A percentile compares a stretch with the other conserved stretches of the same genome.
Evolutionary conservation across 1,139 yeast species (phyloP).

Genomic region (Scheffersomyces cryptocercus): DNA sequence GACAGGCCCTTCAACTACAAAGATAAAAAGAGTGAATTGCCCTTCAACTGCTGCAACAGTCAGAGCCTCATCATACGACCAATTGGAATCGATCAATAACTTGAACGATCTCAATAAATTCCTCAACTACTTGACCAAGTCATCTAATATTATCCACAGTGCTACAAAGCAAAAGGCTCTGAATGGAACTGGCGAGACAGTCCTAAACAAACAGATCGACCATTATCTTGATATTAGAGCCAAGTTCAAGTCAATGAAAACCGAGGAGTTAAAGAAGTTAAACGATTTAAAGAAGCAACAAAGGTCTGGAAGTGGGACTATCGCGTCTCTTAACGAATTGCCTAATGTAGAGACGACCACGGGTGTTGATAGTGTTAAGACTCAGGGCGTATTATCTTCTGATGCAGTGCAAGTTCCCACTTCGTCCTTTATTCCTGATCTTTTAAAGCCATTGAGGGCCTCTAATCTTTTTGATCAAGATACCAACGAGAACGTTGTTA

Average conservation of each 20-base stretch:
- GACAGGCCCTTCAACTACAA: slow-evolving; percentile 6
- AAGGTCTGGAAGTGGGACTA: too few species aligned
- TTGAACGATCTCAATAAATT: slow-evolving; percentile 46
- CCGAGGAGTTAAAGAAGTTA: slow-evolving; percentile 15
- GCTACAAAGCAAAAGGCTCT: slow-evolving; percentile 33
- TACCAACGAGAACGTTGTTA: slow-evolving; percentile 9
- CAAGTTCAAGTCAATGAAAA: slow-evolving; percentile 22
- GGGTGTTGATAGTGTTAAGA: neutral
- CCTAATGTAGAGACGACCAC: too few species aligned
- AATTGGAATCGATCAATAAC: slow-evolving; percentile 42
- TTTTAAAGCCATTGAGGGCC: slow-evolving; percentile 24
- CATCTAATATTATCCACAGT: slow-evolving; percentile 41
- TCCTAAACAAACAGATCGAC: slow-evolving; percentile 36
- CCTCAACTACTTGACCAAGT: slow-evolving; percentile 40
- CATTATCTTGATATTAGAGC: slow-evolving; percentile 33
- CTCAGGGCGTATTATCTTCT: neutral
- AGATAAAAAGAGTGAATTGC: slow-evolving; percentile 1
- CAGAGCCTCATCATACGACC: slow-evolving; percentile 24
- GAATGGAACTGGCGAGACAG: slow-evolving; percentile 13
- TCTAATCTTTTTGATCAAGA: slow-evolving; percentile 18
- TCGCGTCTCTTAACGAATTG: neutral
- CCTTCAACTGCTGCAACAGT: slow-evolving; percentile 1
- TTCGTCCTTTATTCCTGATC: slow-evolving; percentile 19
- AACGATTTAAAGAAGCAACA: slow-evolving; percentile 11
- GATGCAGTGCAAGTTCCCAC: neutral